Conservation (phyloP, 176 grass and related monocot species). For the Carex myosuroides region DNA sequence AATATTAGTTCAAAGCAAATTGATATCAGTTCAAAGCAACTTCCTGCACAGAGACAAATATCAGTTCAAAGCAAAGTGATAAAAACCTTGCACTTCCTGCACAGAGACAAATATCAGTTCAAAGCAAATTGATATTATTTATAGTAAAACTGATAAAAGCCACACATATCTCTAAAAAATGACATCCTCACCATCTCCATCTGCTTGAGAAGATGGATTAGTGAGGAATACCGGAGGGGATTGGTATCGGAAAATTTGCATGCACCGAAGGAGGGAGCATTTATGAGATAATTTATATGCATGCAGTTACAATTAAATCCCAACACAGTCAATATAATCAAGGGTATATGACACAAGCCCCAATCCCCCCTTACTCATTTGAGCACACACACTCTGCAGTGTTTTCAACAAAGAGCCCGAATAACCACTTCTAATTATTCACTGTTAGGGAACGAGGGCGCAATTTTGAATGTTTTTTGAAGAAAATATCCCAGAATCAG, state of each 20-base stretch:
- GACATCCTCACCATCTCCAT: no score
- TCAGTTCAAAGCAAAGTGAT: background rate
- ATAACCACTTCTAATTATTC: background rate
- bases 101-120: background rate
- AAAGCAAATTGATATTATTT: background rate
- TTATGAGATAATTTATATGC: no score
- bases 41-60: no score
- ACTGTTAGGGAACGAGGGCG: background rate
- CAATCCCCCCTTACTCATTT: background rate
- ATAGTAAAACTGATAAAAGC: background rate
- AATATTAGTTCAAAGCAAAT: background rate
- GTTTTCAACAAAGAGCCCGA: background rate
- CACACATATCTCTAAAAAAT: no score
- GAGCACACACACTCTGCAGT: background rate
- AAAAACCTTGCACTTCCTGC: constrained; percentile 48
- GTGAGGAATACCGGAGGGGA: no score
- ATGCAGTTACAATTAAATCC: no score
- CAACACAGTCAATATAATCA: background rate
- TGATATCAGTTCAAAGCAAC: background rate
- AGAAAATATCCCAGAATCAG: background rate
- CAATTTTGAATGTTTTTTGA: background rate
- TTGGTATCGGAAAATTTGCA: no score
- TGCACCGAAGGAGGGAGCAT: no score
- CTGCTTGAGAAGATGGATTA: no score
- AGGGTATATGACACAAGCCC: background rate